Evolutionary conservation across 2,329 filamentous ascomycete genomes (phyloP).

Genomic region (Furcasterigmium furcatum): DNA sequence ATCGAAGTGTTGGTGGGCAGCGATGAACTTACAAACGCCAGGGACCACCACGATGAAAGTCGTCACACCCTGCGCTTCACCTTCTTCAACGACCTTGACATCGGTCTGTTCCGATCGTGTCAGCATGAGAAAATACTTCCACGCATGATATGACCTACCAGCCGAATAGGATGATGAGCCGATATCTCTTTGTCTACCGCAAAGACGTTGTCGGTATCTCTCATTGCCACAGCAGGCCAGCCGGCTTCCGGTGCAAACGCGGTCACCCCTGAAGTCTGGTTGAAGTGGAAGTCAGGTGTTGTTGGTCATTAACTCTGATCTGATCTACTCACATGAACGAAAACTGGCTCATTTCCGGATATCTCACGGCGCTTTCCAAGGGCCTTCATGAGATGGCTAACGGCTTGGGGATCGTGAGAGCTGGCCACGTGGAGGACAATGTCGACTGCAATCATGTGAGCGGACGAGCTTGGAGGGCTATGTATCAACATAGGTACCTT

Average conservation of each 20-base stretch:
- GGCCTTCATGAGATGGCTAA: conserved; percentile 24
- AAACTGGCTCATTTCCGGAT: conserved; percentile 21
- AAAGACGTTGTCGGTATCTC: conserved; percentile 23
- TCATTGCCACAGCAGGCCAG: conserved; percentile 25
- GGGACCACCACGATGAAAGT: conserved; percentile 23
- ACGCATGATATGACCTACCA: no score
- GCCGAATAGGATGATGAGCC: conserved; percentile 19
- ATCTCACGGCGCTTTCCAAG: conserved; percentile 23
- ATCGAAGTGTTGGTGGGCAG: neutral
- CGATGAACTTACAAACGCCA: conserved; percentile 19
- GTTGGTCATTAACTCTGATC: rapidly evolving
- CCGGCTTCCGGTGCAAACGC: conserved; percentile 22
- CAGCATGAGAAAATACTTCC: neutral
- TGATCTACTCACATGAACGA: conserved; percentile 28
- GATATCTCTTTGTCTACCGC: conserved; percentile 23
- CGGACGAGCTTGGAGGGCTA: no score
- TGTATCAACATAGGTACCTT: no score
- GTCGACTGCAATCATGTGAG: conserved; percentile 21
- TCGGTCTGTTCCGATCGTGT: conserved; percentile 17
- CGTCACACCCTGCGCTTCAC: conserved; percentile 20
- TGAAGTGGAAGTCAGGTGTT: rapidly evolving
- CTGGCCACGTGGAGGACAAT: conserved; percentile 31
- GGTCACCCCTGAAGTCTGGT: conserved; percentile 21
- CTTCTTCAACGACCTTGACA: conserved; percentile 20
- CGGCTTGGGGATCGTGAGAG: conserved; percentile 19